phyloP scores from a whole-genome alignment of 345 rosid genomes.

The Camelina neglecta region DNA sequence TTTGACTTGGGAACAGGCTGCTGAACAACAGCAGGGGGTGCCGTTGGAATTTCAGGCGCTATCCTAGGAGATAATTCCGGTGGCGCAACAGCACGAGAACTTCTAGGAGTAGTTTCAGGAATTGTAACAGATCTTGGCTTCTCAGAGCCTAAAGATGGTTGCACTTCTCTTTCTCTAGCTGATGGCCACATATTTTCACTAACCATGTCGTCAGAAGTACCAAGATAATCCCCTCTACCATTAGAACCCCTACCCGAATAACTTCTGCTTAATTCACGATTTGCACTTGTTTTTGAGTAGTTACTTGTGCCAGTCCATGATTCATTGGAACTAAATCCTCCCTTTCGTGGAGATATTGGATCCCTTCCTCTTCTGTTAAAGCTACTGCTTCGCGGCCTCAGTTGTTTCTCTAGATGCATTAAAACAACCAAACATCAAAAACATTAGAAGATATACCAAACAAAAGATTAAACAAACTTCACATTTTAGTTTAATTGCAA shows the following conservation, averaged over 20 bases:
- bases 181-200: constrained; percentile 63
- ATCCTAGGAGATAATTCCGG: constrained; percentile 54
- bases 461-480: constrained; percentile 17
- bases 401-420: constrained; percentile 57
- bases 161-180: constrained; percentile 65
- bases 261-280: constrained; percentile 69
- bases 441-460: constrained; percentile 24
- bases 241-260: constrained; percentile 63
- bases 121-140: constrained; percentile 55
- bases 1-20: constrained; percentile 56
- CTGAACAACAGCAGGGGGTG: constrained; percentile 47
- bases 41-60: constrained; percentile 50
- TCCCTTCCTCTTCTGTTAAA: constrained; percentile 79
- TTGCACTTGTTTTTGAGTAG: constrained; percentile 51
- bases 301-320: constrained; percentile 70
- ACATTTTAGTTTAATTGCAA: neutral
- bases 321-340: constrained; percentile 63
- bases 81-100: constrained; percentile 46
- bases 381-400: constrained; percentile 65
- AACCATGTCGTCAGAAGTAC: constrained; percentile 55
- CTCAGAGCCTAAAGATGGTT: constrained; percentile 58
- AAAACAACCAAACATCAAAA: constrained; percentile 36
- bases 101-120: constrained; percentile 51
- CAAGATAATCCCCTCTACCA: constrained; percentile 61
- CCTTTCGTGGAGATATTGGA: constrained; percentile 77